Evolutionary conservation across 1,139 yeast genomes (phyloP).

Genomic region (Scheffersomyces titani): DNA sequence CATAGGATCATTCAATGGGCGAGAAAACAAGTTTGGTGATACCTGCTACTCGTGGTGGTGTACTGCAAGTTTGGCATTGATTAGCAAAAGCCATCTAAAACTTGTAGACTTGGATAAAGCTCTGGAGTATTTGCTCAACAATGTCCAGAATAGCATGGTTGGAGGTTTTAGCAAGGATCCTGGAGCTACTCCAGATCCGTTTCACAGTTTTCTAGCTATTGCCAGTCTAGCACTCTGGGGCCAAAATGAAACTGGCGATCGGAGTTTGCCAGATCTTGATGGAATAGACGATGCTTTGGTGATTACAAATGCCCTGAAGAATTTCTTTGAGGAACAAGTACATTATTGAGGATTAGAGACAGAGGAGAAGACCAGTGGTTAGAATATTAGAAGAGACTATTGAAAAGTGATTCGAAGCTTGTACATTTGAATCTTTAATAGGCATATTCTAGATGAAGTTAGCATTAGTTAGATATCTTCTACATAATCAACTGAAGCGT

Average conservation of each 20-base stretch:
- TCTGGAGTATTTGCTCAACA: slow-evolving; percentile 48
- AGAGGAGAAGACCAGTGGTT: neutral
- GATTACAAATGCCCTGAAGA: slow-evolving; percentile 21
- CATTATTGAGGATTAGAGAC: neutral
- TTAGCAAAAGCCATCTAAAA: slow-evolving; percentile 23
- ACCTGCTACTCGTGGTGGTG: slow-evolving; percentile 96
- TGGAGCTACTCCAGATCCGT: slow-evolving; percentile 66
- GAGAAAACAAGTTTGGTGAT: slow-evolving; percentile 82
- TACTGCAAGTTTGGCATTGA: slow-evolving; percentile 55
- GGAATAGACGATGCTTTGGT: slow-evolving; percentile 29
- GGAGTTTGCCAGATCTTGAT: slow-evolving; percentile 10
- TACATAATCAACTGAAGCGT: neutral
- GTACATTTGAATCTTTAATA: too few species aligned
- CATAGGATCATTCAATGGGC: slow-evolving; percentile 84
- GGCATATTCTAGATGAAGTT: neutral
- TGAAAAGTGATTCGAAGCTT: neutral
- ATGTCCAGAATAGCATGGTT: slow-evolving; percentile 61
- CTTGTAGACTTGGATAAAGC: slow-evolving; percentile 42
- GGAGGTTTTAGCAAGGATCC: slow-evolving; percentile 86
- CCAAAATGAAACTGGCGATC: slow-evolving; percentile 3
- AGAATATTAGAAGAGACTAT: neutral
- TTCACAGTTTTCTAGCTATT: slow-evolving; percentile 64
- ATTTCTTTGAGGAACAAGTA: slow-evolving; percentile 11
- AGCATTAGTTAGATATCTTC: neutral
- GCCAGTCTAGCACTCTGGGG: slow-evolving; percentile 55